These are phyloP conservation scores for Mesotaenium endlicherianum DNA, from an alignment of 139 green algal species.

Conservation along the genomic window DNA sequence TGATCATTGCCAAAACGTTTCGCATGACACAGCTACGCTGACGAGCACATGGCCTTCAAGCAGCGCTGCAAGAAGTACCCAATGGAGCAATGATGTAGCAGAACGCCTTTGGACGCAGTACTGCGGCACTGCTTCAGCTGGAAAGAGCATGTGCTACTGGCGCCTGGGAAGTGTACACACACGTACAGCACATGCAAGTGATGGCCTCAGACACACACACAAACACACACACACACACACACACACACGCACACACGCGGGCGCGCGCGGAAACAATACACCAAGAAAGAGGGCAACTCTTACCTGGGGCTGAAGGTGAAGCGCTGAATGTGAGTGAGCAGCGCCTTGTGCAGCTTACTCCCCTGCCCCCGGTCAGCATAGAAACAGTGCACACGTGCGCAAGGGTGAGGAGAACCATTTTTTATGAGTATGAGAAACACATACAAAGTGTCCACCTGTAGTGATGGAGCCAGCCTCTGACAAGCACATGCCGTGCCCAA, in stretches of 20 bases:
- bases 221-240: background rate
- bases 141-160: background rate
- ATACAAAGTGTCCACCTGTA: no score
- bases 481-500: no score
- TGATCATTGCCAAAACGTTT: no score
- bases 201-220: background rate
- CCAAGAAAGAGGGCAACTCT: background rate
- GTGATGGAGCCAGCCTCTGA: no score
- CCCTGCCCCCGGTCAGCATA: conserved; percentile 6
- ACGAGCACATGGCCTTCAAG: background rate
- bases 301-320: conserved; percentile 40
- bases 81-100: background rate
- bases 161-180: background rate
- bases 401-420: no score
- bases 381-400: no score
- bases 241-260: background rate
- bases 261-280: background rate
- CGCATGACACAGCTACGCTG: no score
- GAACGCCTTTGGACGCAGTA: background rate
- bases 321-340: conserved; percentile 32
- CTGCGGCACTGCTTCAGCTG: background rate
- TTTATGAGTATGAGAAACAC: no score
- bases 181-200: background rate
- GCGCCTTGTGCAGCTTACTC: conserved; percentile 8
- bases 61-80: background rate